A percentile compares a stretch with the other conserved stretches of the same genome.
phyloP scores from a whole-genome alignment of 2,329 filamentous ascomycete species.

The Ciborinia camelliae region DNA sequence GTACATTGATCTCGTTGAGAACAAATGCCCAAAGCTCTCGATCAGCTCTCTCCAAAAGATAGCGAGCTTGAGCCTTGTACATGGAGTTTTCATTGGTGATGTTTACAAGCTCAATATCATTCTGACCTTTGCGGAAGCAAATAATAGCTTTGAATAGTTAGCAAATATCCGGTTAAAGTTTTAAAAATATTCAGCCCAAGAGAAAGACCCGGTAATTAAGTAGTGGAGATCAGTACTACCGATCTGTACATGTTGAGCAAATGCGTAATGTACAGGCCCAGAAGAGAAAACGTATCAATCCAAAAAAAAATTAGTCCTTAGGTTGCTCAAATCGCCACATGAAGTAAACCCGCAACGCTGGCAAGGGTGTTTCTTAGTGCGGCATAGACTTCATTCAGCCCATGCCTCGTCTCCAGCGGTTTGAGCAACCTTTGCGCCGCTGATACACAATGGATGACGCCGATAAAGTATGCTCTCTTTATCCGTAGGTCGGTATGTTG shows the following conservation, averaged over 20 bases:
- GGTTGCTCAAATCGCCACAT: neutral
- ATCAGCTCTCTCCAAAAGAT: constrained; percentile 87
- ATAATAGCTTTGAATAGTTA: constrained; percentile 46
- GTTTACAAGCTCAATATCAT: constrained; percentile 93
- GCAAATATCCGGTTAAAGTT: neutral
- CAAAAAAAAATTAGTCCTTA: neutral
- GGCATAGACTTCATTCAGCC: too few relatives aligned
- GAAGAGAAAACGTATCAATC: too few relatives aligned
- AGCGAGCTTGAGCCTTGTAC: constrained; percentile 97
- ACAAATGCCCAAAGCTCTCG: constrained; percentile 92
- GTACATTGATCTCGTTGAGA: constrained; percentile 90
- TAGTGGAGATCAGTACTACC: neutral
- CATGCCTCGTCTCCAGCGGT: too few relatives aligned
- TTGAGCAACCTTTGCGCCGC: too few relatives aligned
- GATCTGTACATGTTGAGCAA: neutral
- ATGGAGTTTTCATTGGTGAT: constrained; percentile 99
- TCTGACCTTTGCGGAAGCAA: constrained; percentile 93
- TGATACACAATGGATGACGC: too few relatives aligned
- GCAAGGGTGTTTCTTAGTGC: too few relatives aligned
- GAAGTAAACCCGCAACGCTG: too few relatives aligned
- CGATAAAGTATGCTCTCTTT: too few relatives aligned
- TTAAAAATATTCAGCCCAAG: neutral
- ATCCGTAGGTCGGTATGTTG: too few relatives aligned
- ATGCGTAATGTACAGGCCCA: neutral
- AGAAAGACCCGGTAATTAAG: neutral